These are phyloP conservation scores for Hymenoscyphus fructigenus DNA, from an alignment of 2,329 filamentous ascomycete species.

Conservation along the genomic window DNA sequence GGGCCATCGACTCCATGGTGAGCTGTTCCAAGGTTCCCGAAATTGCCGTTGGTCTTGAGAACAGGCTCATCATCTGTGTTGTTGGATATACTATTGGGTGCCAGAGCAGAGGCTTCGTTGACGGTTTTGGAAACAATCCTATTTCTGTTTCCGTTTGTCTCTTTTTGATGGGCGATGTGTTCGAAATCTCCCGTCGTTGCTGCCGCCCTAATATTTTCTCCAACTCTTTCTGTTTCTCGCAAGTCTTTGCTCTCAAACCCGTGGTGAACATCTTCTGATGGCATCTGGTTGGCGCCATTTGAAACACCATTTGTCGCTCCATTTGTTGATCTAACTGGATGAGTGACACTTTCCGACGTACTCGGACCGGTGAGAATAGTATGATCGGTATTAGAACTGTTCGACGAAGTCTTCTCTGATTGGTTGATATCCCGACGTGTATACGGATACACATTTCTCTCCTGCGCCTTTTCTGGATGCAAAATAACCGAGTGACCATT, in stretches of 20 bases:
- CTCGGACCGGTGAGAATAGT: conserved; percentile 20
- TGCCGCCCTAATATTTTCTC: conserved; percentile 27
- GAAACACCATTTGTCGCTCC: conserved; percentile 4
- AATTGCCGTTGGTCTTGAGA: neutral
- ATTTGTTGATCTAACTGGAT: conserved; percentile 6
- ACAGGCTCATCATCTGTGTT: neutral
- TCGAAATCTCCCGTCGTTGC: conserved; percentile 30
- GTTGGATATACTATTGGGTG: neutral
- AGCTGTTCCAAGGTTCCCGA: neutral
- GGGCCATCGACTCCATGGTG: conserved; percentile 18
- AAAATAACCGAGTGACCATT: conserved; percentile 30
- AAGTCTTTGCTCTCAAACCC: conserved; percentile 24
- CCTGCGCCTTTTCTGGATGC: conserved; percentile 18
- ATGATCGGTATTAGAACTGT: neutral
- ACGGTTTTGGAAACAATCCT: neutral
- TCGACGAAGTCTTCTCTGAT: conserved; percentile 13
- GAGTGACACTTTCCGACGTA: conserved; percentile 22
- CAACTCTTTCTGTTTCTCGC: conserved; percentile 17
- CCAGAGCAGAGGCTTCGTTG: neutral
- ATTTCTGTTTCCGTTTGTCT: neutral
- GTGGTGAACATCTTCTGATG: conserved; percentile 7
- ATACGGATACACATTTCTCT: conserved; percentile 24
- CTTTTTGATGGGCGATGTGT: conserved; percentile 22
- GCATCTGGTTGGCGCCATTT: neutral
- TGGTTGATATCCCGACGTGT: conserved; percentile 21